A percentile compares a stretch with the other conserved stretches of the same genome.
Conservation (phyloP, 2,329 filamentous ascomycete genomes). For the Pseudocercospora eumusae region DNA sequence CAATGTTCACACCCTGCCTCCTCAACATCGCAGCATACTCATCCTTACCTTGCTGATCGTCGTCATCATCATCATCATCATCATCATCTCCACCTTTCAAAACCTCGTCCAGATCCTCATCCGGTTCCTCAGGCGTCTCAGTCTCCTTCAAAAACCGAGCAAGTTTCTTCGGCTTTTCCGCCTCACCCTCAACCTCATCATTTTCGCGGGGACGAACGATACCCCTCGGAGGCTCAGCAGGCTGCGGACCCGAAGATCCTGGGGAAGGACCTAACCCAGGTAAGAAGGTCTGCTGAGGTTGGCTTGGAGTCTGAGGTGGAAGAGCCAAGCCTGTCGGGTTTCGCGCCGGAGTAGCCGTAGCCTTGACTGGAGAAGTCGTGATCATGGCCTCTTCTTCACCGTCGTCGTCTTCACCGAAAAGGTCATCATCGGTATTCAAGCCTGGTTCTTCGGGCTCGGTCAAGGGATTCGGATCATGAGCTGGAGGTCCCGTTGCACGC, state of each 20-base stretch:
- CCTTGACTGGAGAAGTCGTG: background rate
- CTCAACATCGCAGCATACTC: background rate
- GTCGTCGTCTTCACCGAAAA: conserved; percentile 3
- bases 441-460: background rate
- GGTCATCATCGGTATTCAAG: conserved; percentile 1
- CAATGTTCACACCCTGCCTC: background rate
- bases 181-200: background rate
- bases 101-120: background rate
- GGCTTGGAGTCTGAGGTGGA: background rate
- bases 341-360: background rate
- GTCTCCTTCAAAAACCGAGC: background rate
- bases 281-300: background rate
- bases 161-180: background rate
- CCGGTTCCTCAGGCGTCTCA: background rate
- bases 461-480: background rate
- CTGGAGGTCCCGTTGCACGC: background rate
- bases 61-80: background rate
- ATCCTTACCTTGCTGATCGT: background rate
- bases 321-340: background rate
- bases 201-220: background rate
- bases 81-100: background rate
- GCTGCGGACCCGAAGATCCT: background rate
- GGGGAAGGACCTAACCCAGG: background rate
- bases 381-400: background rate
- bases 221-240: background rate